phyloP scores from a whole-genome alignment of 306 rosid species.

The Vachellia collinsii region DNA sequence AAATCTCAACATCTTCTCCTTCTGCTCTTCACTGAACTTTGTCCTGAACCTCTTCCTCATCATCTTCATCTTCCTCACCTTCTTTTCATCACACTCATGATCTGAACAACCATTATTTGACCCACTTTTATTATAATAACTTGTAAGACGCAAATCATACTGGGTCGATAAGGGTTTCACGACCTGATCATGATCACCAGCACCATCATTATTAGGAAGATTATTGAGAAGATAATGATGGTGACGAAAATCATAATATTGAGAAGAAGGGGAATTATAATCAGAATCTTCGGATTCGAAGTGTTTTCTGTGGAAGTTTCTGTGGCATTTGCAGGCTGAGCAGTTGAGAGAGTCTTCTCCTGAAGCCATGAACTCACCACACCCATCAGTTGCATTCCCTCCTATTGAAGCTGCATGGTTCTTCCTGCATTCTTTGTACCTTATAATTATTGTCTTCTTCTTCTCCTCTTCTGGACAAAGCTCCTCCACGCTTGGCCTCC shows the following conservation, averaged over 20 bases:
- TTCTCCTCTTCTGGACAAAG: slow-evolving; percentile 28
- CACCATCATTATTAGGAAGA: background rate
- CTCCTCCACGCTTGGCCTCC: slow-evolving; percentile 28
- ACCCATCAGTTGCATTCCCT: slow-evolving; percentile 63
- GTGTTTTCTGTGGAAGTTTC: slow-evolving; percentile 66
- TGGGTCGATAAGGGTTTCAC: background rate
- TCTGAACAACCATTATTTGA: slow-evolving; percentile 40
- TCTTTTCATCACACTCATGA: slow-evolving; percentile 27
- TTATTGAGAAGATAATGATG: background rate
- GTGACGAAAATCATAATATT: background rate
- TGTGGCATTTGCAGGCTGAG: slow-evolving; percentile 61
- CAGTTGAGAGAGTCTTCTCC: slow-evolving; percentile 57
- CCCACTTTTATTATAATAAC: background rate
- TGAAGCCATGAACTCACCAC: slow-evolving; percentile 60
- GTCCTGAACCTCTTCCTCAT: slow-evolving; percentile 60
- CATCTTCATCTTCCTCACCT: background rate
- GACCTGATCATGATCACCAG: background rate
- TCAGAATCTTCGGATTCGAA: slow-evolving; percentile 16
- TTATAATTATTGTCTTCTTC: slow-evolving; percentile 15
- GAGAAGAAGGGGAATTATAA: background rate
- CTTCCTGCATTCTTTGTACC: slow-evolving; percentile 54
- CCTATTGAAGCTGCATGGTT: slow-evolving; percentile 70
- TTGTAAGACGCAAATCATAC: background rate
- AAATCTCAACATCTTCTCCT: slow-evolving; percentile 59
- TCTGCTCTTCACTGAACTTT: slow-evolving; percentile 66